Evolutionary conservation across 139 green algal genomes (phyloP), one percentile per base, ranked within the genome.

Genomic region (Chlamydomonas sp.): DNA sequence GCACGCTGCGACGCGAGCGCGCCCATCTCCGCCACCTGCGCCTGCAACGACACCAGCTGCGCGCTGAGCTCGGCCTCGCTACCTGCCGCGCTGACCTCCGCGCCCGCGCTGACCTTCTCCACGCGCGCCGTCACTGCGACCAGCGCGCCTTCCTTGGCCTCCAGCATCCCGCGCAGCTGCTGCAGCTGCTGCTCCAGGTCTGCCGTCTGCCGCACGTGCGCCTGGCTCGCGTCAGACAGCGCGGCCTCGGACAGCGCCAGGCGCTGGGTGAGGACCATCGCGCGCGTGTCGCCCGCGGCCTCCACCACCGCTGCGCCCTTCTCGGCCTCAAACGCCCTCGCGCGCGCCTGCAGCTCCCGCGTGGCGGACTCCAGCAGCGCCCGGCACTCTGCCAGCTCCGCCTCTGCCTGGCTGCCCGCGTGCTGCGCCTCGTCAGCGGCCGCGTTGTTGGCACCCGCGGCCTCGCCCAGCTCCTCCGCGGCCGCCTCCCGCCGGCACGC

Each of bases 141-240:
- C 59, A 66, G 26, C 29, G 39, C 59, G 31, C n/a, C 8, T 20
- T 66, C 59, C 33, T 39, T 66, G 5, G 8, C 59, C 8, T 30
- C 59, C 10, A 66, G 59, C 10, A 66, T 37, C 59, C 5, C 5
- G 31, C 4, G 8, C 5, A 33, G 31, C 31, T 37, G 16, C 5
- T 39, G 22, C 59, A 66, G 33, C 59, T 66, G 59, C 26, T 37
- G 16, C 59, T 33, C 26, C 59, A 66, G 59, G 16, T 66, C 59
- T 5, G 16, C 59, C 59, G 39, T 33, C 22, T 48, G 33, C 31
- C 5, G 31, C 26, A 33, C 59, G 6, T 39, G 59, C 5, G 31
- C 6, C 59, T 37, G 16, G 31, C 43, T 5, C 22, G 10, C 31
- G 10, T 48, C 16, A 30, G n/a, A 5, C 6, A 38, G 26, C 26